Percentiles rank a stretch among this genome's conserved stretches.
These are phyloP conservation scores for Truncatella angustata DNA, from an alignment of 2,329 filamentous ascomycete species.

Conservation along the genomic window DNA sequence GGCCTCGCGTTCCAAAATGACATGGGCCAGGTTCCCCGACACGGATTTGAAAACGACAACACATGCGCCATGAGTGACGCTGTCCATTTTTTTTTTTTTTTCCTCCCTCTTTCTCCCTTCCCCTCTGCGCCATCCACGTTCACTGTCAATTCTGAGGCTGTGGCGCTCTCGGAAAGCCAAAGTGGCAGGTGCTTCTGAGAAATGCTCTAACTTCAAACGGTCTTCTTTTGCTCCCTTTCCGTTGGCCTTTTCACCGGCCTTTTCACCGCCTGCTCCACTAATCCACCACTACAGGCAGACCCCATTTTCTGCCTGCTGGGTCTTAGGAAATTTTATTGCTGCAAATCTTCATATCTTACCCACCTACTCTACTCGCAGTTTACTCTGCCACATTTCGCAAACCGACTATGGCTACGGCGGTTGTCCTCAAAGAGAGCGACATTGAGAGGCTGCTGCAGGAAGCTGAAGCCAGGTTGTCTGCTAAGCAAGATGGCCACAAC, in stretches of 20 bases:
- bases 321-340: slow-evolving; percentile 1
- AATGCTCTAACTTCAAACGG: no score
- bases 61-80: no score
- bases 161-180: no score
- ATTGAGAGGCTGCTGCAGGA: slow-evolving; percentile 62
- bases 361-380: neutral
- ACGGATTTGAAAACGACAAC: no score
- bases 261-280: neutral
- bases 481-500: slow-evolving; percentile 23
- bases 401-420: slow-evolving; percentile 21
- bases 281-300: neutral
- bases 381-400: no score
- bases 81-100: no score
- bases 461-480: slow-evolving; percentile 56
- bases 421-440: slow-evolving; percentile 60
- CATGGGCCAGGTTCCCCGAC: no score
- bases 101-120: no score
- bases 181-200: no score
- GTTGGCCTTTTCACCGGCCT: neutral
- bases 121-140: no score
- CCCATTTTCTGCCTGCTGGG: slow-evolving; percentile 1
- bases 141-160: neutral
- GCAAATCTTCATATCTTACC: neutral
- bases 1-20: neutral
- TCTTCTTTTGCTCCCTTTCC: no score